A percentile compares a stretch with the other conserved stretches of the same genome.
Conservation (phyloP, 2,329 filamentous ascomycete species). For the Colletotrichum liriopes region DNA sequence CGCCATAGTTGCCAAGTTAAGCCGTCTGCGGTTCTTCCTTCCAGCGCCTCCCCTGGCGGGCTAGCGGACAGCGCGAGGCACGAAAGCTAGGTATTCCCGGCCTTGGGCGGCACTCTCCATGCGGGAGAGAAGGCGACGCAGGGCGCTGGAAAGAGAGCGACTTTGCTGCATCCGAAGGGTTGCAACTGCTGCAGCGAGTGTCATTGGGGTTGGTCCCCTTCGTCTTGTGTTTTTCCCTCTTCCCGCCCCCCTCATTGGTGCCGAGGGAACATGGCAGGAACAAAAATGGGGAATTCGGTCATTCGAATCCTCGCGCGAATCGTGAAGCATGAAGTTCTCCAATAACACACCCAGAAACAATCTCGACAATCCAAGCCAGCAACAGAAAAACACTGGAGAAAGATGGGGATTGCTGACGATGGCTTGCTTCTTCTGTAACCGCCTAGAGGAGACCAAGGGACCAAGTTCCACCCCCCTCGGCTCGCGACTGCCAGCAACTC, state of each 20-base stretch:
- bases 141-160: background rate
- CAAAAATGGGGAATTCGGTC: slow-evolving; percentile 40
- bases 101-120: background rate
- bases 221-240: slow-evolving; percentile 16
- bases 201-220: slow-evolving; percentile 25
- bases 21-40: slow-evolving; percentile 14
- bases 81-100: slow-evolving; percentile 37
- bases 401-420: slow-evolving; percentile 28
- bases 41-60: slow-evolving; percentile 35
- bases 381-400: slow-evolving; percentile 36
- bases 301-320: slow-evolving; percentile 38
- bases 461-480: background rate
- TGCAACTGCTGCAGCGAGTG: background rate
- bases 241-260: background rate
- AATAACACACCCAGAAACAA: slow-evolving; percentile 18
- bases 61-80: slow-evolving; percentile 35
- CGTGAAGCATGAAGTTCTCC: slow-evolving; percentile 23
- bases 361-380: slow-evolving; percentile 25
- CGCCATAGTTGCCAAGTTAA: slow-evolving; percentile 38
- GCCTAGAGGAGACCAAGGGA: slow-evolving; percentile 11
- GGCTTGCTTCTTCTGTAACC: slow-evolving; percentile 24
- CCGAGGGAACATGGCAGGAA: slow-evolving; percentile 30
- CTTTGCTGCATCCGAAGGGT: background rate
- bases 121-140: background rate
- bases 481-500: background rate